Evolutionary conservation across 257 asterid genomes (phyloP), one percentile per base, ranked within the genome.

Genomic region (Nicotiana paniculata): DNA sequence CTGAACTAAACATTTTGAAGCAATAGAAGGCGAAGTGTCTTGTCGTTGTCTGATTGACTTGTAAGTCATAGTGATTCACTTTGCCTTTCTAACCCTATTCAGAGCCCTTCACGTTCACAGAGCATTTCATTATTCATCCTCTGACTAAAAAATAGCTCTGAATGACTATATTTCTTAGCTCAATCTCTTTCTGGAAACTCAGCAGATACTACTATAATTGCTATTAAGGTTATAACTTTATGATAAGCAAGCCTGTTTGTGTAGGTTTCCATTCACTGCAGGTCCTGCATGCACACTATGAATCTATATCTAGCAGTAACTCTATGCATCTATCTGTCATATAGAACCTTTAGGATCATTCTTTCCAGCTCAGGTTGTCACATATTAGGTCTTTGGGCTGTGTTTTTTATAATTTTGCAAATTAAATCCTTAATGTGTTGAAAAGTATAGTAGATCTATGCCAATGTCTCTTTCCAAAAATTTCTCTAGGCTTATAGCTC

Each of bases 241-340:
- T 39, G 30, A 75, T 15, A 4, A 79, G 72, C 26, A 67, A 72
- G 48, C 51, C 78, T 80, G 64, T 64, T 37, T 30, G 78, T 63
- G 43, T 21, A 81, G 75, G 77, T 63, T 66, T 48, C 70, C 79
- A 63, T 84, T 55, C 18, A 43, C 81, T 81, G 82, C 84, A 64
- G 64, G 84, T 58, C 75, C 66, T 30, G 68, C 70, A n/a, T 15
- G n/a, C 67, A 63, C 61, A 53, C 28, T 66, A 65, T 77, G 63
- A 65, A 76, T 33, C 26, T 67, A 28, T 17, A 58, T 76, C 54
- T 35, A 82, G 79, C 76, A 53, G 80, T 74, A 64, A 21, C 70
- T 70, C 33, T 54, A 43, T 72, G 84, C 16, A 53, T 17, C 12
- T 53, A 17, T 37, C 28, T 39, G 24, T 33, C 24, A 16, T 35